A percentile compares a stretch with the other conserved stretches of the same genome.
Evolutionary conservation across 148 eudicot genomes (phyloP).

Genomic region (Pharnaceum exiguum): DNA sequence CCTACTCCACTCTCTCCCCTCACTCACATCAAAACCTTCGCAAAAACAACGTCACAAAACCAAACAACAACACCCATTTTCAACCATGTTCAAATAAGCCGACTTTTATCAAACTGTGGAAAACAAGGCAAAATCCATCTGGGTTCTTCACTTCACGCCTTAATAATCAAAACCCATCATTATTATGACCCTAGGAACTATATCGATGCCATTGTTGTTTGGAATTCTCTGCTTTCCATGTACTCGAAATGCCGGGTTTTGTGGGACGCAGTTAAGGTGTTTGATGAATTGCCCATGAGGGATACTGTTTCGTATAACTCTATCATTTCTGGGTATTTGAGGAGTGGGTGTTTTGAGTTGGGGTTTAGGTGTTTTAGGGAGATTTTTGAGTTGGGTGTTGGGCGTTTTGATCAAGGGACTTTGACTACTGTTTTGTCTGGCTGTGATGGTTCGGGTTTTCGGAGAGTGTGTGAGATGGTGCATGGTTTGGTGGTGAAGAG

Average conservation of each 20-base stretch:
- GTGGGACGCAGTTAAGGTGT: slow-evolving; percentile 54
- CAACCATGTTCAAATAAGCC: slow-evolving; percentile 36
- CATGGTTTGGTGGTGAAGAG: slow-evolving; percentile 48
- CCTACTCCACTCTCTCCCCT: slow-evolving; percentile 11
- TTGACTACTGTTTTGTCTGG: slow-evolving; percentile 61
- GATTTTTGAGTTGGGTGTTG: slow-evolving; percentile 35
- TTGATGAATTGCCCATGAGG: slow-evolving; percentile 62
- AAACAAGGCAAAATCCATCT: slow-evolving; percentile 44
- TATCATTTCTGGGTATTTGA: slow-evolving; percentile 50
- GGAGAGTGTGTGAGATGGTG: slow-evolving; percentile 32
- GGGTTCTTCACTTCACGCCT: slow-evolving; percentile 74
- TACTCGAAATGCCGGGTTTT: slow-evolving; percentile 42
- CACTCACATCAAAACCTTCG: slow-evolving; percentile 19
- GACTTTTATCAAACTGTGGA: slow-evolving; percentile 48
- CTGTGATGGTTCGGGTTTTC: slow-evolving; percentile 30
- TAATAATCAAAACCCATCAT: slow-evolving; percentile 40
- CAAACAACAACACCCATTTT: slow-evolving; percentile 3
- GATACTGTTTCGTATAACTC: slow-evolving; percentile 78
- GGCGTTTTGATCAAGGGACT: slow-evolving; percentile 65
- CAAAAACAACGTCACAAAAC: slow-evolving; percentile 6
- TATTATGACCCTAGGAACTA: slow-evolving; percentile 21
- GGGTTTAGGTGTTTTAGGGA: slow-evolving; percentile 55
- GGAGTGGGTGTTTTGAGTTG: slow-evolving; percentile 27
- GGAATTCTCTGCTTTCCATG: slow-evolving; percentile 61
- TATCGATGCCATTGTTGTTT: slow-evolving; percentile 27